A percentile compares a stretch with the other conserved stretches of the same genome.
Conservation (phyloP, 257 asterid species). For the Solanum bukasovii region DNA sequence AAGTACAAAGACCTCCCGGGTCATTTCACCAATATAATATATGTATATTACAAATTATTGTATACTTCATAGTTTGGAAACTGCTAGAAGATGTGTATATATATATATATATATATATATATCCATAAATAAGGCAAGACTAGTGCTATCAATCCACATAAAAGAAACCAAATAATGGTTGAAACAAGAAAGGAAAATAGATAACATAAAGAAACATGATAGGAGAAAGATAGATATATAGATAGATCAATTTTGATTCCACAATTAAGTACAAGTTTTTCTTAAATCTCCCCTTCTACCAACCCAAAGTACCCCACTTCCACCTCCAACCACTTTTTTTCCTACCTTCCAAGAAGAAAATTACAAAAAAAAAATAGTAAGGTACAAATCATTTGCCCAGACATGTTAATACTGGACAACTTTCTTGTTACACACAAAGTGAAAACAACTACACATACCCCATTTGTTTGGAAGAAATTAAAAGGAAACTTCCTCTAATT, state of each 20-base stretch:
- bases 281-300: neutral
- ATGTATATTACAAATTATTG: neutral
- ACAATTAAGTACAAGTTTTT: neutral
- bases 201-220: neutral
- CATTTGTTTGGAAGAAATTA: neutral
- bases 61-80: neutral
- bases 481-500: neutral
- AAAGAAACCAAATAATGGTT: neutral
- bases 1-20: too few relatives aligned
- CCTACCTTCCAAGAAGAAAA: neutral
- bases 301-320: neutral
- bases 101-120: too few relatives aligned
- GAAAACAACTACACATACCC: neutral
- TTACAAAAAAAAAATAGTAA: neutral
- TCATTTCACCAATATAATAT: too few relatives aligned
- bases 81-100: neutral
- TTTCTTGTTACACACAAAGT: slow-evolving; percentile 1
- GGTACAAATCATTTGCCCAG: neutral
- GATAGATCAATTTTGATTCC: neutral
- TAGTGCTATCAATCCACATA: neutral
- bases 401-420: neutral
- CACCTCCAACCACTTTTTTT: neutral
- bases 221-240: neutral
- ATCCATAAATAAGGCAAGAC: neutral
- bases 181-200: neutral